Evolutionary conservation across 2,329 filamentous ascomycete species (phyloP).

Genomic region (Xenosphaeropsis pyriputrescens): DNA sequence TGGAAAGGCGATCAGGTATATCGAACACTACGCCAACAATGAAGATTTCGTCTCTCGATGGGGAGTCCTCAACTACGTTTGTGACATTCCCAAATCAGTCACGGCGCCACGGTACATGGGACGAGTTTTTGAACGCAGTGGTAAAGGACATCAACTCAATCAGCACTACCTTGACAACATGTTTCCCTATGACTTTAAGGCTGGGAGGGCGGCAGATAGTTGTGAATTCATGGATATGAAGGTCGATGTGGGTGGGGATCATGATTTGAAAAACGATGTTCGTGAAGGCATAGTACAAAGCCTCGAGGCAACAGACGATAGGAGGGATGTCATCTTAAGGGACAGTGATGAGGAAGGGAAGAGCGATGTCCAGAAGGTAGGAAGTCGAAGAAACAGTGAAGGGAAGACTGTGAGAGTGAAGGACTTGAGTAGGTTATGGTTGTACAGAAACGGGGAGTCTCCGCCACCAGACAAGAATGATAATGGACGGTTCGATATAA

Average conservation of each 20-base stretch:
- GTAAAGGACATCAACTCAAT: slow-evolving; percentile 10
- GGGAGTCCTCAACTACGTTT: slow-evolving; percentile 44
- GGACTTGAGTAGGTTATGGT: slow-evolving; percentile 5
- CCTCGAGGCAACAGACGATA: not conserved
- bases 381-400: not conserved
- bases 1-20: slow-evolving; percentile 39
- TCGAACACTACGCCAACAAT: slow-evolving; percentile 66
- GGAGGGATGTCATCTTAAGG: not conserved
- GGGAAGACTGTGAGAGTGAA: slow-evolving; percentile 1
- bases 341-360: not conserved
- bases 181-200: slow-evolving; percentile 5
- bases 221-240: slow-evolving; percentile 7
- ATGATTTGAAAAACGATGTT: not conserved
- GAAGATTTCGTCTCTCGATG: slow-evolving; percentile 62
- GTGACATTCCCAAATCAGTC: not conserved
- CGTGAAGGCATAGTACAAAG: not conserved
- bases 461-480: not conserved
- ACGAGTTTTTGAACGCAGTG: slow-evolving; percentile 3
- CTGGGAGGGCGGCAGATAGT: slow-evolving; percentile 1
- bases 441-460: slow-evolving; percentile 4
- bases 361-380: not conserved
- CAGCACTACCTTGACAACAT: slow-evolving; percentile 13
- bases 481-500: no score
- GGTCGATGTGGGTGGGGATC: slow-evolving; percentile 5
- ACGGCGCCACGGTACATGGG: slow-evolving; percentile 3